Evolutionary conservation across 805 yeast genomes (phyloP), one percentile per base, ranked within the genome.

Genomic region (Vanderwaltozyma yarrowii): DNA sequence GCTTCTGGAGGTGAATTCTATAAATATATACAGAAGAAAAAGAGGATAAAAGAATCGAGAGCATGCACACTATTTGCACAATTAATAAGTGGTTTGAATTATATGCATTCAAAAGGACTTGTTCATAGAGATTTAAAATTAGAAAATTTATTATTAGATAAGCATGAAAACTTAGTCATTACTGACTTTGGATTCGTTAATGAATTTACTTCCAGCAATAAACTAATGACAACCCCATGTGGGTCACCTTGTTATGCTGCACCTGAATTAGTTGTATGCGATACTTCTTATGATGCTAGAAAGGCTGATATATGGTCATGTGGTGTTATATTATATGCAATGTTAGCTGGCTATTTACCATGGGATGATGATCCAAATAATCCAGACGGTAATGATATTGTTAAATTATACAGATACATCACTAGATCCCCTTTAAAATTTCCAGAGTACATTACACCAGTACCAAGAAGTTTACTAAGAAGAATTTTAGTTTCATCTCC

Each of bases 191-290:
- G 96, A 0, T 92, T 92, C 62, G 98, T 94, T 29, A 92, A 92
- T 60, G 80, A 89, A 24, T 88, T 64, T 46, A 52, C 53, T 39
- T 47, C 55, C 1, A 73, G 69, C 15, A 72, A 72, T 46, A 96
- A 86, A 57, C 65, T 85, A 33, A 92, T 89, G 97, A 78, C 78
- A 56, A 92, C 98, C 1, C 76, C 88, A 33, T 89, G 98, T 60
- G 98, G 98, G 1, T 85, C 95, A 5, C 98, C 98, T 1, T 89
- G 98, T 59, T 89, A 89, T 61, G 98, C 98, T 0, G 98, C 98
- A 2, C 98, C 98, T 0, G 98, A 92, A 56, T 66, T 92, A 40
- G 98, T 92, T 3, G 78, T 85, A 23, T 79, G 88, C n/a, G 83
- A 78, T 45, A 72, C 78, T 38, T 87, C 94, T n/a, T 92, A 92